These are phyloP conservation scores for Lindgomyces ingoldianus DNA, from an alignment of 495 filamentous ascomycete species.

Conservation along the genomic window DNA sequence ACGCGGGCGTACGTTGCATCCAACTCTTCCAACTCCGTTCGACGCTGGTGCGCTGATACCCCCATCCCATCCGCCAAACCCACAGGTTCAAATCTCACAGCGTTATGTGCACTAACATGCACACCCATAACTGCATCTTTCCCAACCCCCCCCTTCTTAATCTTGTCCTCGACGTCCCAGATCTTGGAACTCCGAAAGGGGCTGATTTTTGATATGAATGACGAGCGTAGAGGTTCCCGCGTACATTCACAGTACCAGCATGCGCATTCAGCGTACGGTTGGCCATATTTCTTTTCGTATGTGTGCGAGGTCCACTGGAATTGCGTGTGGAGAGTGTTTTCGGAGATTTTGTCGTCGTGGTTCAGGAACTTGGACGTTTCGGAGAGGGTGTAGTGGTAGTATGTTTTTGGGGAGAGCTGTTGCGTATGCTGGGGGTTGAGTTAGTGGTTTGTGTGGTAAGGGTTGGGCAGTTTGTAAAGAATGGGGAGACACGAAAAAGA, in stretches of 20 bases:
- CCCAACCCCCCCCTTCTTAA: slow-evolving; percentile 41
- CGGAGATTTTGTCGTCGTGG: slow-evolving; percentile 84
- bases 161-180: slow-evolving; percentile 52
- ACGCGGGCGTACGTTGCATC: slow-evolving; percentile 64
- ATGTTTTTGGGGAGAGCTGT: slow-evolving; percentile 63
- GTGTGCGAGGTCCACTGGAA: slow-evolving; percentile 75
- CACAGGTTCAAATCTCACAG: slow-evolving; percentile 38
- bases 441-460: slow-evolving; percentile 45
- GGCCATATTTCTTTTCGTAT: slow-evolving; percentile 63
- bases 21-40: slow-evolving; percentile 47
- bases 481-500: too few species aligned
- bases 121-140: slow-evolving; percentile 55
- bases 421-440: slow-evolving; percentile 52
- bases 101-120: slow-evolving; percentile 74
- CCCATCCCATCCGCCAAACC: background rate
- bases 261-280: slow-evolving; percentile 78
- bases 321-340: slow-evolving; percentile 57
- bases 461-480: too few species aligned
- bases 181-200: slow-evolving; percentile 44
- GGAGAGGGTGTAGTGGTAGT: slow-evolving; percentile 58
- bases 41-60: background rate
- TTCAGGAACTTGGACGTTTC: slow-evolving; percentile 62
- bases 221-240: slow-evolving; percentile 61
- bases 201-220: slow-evolving; percentile 42
- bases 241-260: slow-evolving; percentile 91